Evolutionary conservation across 2,329 filamentous ascomycete species (phyloP).

Genomic region (Cladophialophora bantiana): DNA sequence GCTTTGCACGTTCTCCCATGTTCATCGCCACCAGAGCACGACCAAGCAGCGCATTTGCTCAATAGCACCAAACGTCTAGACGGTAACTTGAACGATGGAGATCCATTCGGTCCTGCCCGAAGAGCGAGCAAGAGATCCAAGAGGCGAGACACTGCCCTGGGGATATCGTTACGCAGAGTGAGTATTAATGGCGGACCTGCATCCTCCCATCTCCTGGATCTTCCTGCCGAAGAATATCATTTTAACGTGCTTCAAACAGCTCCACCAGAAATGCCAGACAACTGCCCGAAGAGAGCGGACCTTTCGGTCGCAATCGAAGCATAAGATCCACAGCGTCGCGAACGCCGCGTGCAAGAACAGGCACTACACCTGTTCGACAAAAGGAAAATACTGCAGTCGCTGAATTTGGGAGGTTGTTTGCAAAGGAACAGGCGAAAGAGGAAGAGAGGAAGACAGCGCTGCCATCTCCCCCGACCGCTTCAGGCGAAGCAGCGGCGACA

Average conservation of each 20-base stretch:
- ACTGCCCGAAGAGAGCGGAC: constrained; percentile 66
- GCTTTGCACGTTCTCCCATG: too few relatives aligned
- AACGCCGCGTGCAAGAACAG: constrained; percentile 63
- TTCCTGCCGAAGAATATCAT: background rate
- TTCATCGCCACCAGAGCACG: background rate
- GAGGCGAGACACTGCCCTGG: constrained; percentile 68
- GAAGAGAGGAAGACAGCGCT: constrained; percentile 30
- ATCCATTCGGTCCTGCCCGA: constrained; percentile 70
- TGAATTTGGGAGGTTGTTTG: constrained; percentile 55
- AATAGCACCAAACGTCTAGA: background rate
- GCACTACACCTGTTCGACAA: constrained; percentile 59
- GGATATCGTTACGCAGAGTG: constrained; percentile 68
- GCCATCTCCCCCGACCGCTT: constrained; percentile 28
- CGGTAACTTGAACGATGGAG: constrained; percentile 57
- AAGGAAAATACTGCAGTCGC: constrained; percentile 62
- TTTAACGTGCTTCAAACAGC: constrained; percentile 42
- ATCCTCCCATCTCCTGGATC: background rate
- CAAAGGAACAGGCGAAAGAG: constrained; percentile 54
- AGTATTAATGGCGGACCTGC: constrained; percentile 43
- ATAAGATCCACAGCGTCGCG: constrained; percentile 52
- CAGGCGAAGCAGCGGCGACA: constrained; percentile 27
- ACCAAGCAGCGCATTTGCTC: background rate
- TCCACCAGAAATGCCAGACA: constrained; percentile 59
- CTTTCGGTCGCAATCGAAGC: constrained; percentile 62
- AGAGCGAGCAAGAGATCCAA: constrained; percentile 66